Evolutionary conservation across 768 basidiomycete genomes (phyloP).

Genomic region (Sistotremastrum niveocremeum): DNA sequence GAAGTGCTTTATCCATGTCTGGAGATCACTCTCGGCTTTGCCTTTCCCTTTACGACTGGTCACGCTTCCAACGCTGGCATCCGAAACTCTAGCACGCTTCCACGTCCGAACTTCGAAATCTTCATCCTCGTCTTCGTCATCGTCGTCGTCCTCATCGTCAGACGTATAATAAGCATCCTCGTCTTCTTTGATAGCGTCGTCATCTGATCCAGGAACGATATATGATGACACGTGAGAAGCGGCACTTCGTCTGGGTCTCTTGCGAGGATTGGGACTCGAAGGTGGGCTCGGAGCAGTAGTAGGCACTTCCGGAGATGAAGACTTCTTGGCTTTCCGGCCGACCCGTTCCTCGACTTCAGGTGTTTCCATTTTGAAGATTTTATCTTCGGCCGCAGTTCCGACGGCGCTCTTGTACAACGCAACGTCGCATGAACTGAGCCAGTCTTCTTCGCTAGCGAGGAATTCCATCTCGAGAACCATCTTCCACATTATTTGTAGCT

Average conservation of each 20-base stretch:
- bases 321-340: neutral
- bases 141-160: slow-evolving; percentile 15
- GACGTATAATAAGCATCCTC: neutral
- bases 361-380: neutral
- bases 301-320: neutral
- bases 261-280: slow-evolving; percentile 23
- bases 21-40: slow-evolving; percentile 31
- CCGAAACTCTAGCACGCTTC: slow-evolving; percentile 15
- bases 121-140: slow-evolving; percentile 19
- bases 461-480: slow-evolving; percentile 19
- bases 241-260: slow-evolving; percentile 47
- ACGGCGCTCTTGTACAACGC: no score
- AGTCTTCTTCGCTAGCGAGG: slow-evolving; percentile 57
- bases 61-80: neutral
- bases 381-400: neutral
- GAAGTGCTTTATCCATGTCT: slow-evolving; percentile 60
- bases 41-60: slow-evolving; percentile 16
- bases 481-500: no score
- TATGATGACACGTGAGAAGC: slow-evolving; percentile 44
- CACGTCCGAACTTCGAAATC: slow-evolving; percentile 13
- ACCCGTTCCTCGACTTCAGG: neutral
- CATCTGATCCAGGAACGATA: slow-evolving; percentile 56
- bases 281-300: neutral
- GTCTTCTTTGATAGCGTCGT: slow-evolving; percentile 34
- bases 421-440: slow-evolving; percentile 19